Base-by-base conservation (phyloP, 192 early-diverging fungal genomes). In the Mortierella claussenii region DNA sequence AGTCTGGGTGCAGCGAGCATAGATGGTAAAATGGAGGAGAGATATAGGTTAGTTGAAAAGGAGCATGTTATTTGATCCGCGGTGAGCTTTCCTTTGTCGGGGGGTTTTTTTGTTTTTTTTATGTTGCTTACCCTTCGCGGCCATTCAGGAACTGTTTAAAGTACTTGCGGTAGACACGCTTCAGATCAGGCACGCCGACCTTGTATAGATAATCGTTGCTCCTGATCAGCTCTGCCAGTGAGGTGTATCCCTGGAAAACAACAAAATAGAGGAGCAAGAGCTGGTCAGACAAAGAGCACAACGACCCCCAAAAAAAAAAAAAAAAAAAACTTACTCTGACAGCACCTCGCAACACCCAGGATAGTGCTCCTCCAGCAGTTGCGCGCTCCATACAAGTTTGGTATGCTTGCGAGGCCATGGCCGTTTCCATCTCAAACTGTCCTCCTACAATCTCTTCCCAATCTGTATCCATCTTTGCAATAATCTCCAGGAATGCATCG, bases 81-180 rank as follows among this genome's bases (percentile, higher is more conserved):
- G n/a, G n/a, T n/a, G n/a, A n/a, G n/a, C n/a, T n/a, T n/a, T n/a
- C n/a, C n/a, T n/a, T n/a, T n/a, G n/a, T n/a, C n/a, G n/a, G n/a
- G n/a, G n/a, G n/a, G n/a, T n/a, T n/a, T n/a, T n/a, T n/a, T n/a
- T n/a, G n/a, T n/a, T n/a, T n/a, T n/a, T n/a, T n/a, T n/a, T n/a
- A n/a, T n/a, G n/a, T n/a, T n/a, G 20, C 40, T 69, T 69, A 71
- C 60, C 69, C 73, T 44, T 66, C 27, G 3, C 53, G 63, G 6
- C 76, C 76, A 45, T 68, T 69, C 23, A 91, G 69, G 71, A 92
- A 92, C 60, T 83, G 82, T 47, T 66, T 50, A 65, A 86, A 92
- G 49, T 90, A 89, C 48, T 67, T 78, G 27, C 68, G 37, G 43
- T 82, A 87, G n/a, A 90, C 90, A 11, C 83, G 27, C 44, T 67